A percentile compares a stretch with the other conserved stretches of the same genome.
These are phyloP conservation scores for Thuja plicata DNA, from an alignment of 83 land plant species.

Conservation along the genomic window DNA sequence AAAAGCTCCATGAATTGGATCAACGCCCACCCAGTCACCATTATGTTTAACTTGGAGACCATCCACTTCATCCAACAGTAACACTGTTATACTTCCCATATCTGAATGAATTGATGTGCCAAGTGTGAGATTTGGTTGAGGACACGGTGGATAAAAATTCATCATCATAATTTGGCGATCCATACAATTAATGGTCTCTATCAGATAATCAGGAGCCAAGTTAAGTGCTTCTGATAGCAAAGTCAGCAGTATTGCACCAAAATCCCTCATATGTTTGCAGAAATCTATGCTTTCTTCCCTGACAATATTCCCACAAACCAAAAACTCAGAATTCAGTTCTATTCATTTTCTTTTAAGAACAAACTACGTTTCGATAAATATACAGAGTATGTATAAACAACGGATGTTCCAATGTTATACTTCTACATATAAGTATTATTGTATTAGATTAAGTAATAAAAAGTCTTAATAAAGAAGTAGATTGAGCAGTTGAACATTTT, in stretches of 20 bases:
- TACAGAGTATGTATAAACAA: too few relatives aligned
- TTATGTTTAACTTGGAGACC: slow-evolving; percentile 13
- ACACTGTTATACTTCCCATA: slow-evolving; percentile 13
- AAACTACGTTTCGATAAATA: neutral
- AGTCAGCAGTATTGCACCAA: neutral
- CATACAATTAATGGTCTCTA: neutral
- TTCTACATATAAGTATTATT: too few relatives aligned
- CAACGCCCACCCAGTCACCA: neutral
- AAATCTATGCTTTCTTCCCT: neutral
- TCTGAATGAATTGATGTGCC: slow-evolving; percentile 15
- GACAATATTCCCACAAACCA: neutral
- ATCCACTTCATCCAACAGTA: slow-evolving; percentile 15
- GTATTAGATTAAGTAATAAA: too few relatives aligned
- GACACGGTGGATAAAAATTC: slow-evolving; percentile 21
- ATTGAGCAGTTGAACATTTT: too few relatives aligned
- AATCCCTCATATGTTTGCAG: neutral
- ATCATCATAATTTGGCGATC: neutral
- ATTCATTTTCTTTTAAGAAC: neutral
- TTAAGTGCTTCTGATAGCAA: neutral
- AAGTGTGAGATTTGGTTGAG: slow-evolving; percentile 13
- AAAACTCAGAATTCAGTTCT: neutral
- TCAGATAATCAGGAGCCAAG: neutral
- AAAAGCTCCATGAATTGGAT: slow-evolving; percentile 10
- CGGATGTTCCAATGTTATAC: too few relatives aligned
- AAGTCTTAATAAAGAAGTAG: too few relatives aligned